phyloP scores from a whole-genome alignment of 805 yeast species.

The Tetrapisispora fleetii region DNA sequence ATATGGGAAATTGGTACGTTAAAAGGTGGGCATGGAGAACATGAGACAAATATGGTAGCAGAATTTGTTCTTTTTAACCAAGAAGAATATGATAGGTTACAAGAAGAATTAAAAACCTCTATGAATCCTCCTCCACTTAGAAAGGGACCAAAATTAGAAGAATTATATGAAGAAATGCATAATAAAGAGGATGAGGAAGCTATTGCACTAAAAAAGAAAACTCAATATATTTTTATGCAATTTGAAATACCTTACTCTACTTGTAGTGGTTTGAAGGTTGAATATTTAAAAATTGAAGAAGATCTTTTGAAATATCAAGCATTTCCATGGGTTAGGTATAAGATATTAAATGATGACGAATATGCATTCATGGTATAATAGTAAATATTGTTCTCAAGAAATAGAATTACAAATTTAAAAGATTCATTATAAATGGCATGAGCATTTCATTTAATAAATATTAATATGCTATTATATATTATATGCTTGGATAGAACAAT shows the following conservation, averaged over 20 bases:
- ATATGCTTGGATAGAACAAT: too few species aligned
- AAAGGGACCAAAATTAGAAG: conserved; percentile 24
- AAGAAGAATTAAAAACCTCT: conserved; percentile 21
- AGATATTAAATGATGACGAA: conserved; percentile 35
- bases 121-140: conserved; percentile 33
- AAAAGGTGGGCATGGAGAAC: conserved; percentile 46
- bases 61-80: conserved; percentile 34
- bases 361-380: conserved; percentile 23
- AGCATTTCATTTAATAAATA: not conserved
- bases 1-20: conserved; percentile 64
- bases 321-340: conserved; percentile 72
- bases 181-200: conserved; percentile 7
- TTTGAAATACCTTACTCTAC: conserved; percentile 59
- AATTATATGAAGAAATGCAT: conserved; percentile 27
- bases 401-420: not conserved
- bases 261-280: conserved; percentile 57
- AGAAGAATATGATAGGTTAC: conserved; percentile 15
- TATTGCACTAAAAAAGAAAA: conserved; percentile 10
- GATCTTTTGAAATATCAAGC: conserved; percentile 50
- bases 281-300: conserved; percentile 58
- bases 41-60: conserved; percentile 41
- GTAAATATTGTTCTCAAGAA: not conserved
- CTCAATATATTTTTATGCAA: conserved; percentile 34
- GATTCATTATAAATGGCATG: not conserved
- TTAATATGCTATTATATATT: too few species aligned